Evolutionary conservation across 768 basidiomycete genomes (phyloP), one percentile per base, ranked within the genome.

Genomic region (Termitomyces sp.): DNA sequence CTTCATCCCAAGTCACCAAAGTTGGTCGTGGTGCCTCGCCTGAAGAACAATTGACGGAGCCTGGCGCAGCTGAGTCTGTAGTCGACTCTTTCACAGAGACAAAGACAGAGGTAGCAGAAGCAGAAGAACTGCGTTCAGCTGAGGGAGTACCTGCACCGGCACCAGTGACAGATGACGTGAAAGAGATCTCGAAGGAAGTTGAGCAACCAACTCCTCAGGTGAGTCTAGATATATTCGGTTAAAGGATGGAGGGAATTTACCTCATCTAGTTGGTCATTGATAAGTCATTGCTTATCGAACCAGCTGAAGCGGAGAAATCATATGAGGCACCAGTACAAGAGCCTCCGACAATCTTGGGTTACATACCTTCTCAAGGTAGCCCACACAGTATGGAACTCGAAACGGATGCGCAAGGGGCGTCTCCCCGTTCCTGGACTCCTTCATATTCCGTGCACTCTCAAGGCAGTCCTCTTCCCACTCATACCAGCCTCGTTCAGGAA

Each of bases 1-100:
- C 81, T 7, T 81, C 82, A 2, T 84, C 82, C 74, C 78, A 77
- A 58, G 82, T 83, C 26, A 79, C 72, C 13, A 76, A 79, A 30
- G 62, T 71, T 47, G 71, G 72, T 40, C 63, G 64, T 52, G 75
- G 75, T 40, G 58, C 61, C 26, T 62, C 64, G 16, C 61, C 63
- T n/a, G 69, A 68, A 18, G 64, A 66, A 12, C 68, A 54, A 41
- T 28, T 20, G 40, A 41, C 12, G 28, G 40, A 41, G 40, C 12
- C 26, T 41, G n/a, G 41, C 6, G 18, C 13, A 40, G 13, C 40
- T 30, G 40, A 54, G 28, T 10, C 71, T 46, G 55, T 28, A 6
- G 30, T 48, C 30, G 50, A 56, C 16, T 14, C 58, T 28, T 28
- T 10, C 13, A 6, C 36, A 38, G 52, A 26, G 33, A 12, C 23